Base-by-base conservation (phyloP, 176 grass and related monocot species). In the Bothriochloa decipiens region DNA sequence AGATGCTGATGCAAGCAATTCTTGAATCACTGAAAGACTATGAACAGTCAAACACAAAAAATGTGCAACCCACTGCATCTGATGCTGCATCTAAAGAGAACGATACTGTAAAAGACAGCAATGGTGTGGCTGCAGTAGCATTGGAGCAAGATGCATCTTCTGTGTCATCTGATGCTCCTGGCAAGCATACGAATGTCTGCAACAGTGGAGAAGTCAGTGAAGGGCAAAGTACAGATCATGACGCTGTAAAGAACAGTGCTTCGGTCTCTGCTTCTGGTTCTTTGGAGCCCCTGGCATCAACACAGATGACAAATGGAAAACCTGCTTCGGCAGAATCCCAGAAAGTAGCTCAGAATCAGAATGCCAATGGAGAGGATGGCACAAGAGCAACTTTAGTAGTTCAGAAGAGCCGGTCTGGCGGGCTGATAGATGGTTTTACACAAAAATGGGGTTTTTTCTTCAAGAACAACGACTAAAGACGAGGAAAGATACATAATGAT, bases 1-100 rank as follows among this genome's bases (percentile, higher is more conserved):
- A 99, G 96, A 99, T 99, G 96, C 78, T 99, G 49, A 99, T 92
- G 93, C 93, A 77, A 82, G 96, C 96, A 68, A 94, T 99, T 66
- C 77, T 99, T 11, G 93, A 93, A 85, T 99, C 96, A 18, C 79
- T 99, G 8, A 99, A 92, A 86, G 96, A 99, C 70, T 39, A 89
- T 28, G 88, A 99, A 18, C 70, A 84, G 63, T 90, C 88, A 61
- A 88, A 85, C 36, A 70, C 86, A 72, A 85, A 92, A 92, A 67
- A 68, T 65, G 47, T 11, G 23, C 60, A 95, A 47, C 29, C 86
- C 45, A 74, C 55, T 83, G 36, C 62, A 77, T 84, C 75, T 53
- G 68, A 83, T 69, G 84, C 73, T 77, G 77, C 84, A 68, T 73
- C 78, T 40, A 81, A 86, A 77, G 79, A 82, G 83, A 65, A 64